A percentile compares a stretch with the other conserved stretches of the same genome.
These are phyloP conservation scores for Strobilomyces confusus DNA, from an alignment of 768 basidiomycete genomes.

Conservation along the genomic window DNA sequence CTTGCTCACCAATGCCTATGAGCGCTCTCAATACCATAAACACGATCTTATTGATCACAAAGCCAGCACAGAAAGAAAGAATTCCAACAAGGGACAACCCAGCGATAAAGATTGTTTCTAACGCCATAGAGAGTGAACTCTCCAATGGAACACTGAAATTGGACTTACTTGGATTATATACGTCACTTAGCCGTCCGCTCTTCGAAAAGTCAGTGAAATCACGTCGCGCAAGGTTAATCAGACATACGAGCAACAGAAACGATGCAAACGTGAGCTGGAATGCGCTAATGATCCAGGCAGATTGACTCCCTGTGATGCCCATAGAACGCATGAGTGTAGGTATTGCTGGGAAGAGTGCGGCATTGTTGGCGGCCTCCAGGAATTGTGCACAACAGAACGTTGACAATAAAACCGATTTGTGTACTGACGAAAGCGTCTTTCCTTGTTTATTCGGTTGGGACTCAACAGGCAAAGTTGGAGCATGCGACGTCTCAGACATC, in stretches of 20 bases:
- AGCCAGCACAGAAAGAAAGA: slow-evolving; percentile 44
- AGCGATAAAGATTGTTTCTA: slow-evolving; percentile 40
- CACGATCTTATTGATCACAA: slow-evolving; percentile 41
- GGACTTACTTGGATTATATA: slow-evolving; percentile 30
- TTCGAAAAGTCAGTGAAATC: slow-evolving; percentile 10
- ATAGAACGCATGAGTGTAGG: slow-evolving; percentile 28
- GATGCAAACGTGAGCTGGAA: slow-evolving; percentile 47
- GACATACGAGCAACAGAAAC: slow-evolving; percentile 28
- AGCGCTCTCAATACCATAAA: slow-evolving; percentile 51
- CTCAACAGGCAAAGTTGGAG: not conserved
- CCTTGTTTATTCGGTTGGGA: slow-evolving; percentile 1
- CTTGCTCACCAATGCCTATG: slow-evolving; percentile 41
- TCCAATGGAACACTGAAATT: slow-evolving; percentile 16
- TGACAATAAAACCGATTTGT: slow-evolving; percentile 30
- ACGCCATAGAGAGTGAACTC: slow-evolving; percentile 29
- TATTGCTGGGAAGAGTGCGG: slow-evolving; percentile 38
- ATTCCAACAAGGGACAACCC: slow-evolving; percentile 42
- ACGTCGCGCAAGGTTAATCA: not conserved
- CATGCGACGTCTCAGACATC: slow-evolving; percentile 11
- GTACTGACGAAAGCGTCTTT: slow-evolving; percentile 18
- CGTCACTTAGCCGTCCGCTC: slow-evolving; percentile 26
- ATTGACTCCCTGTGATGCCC: slow-evolving; percentile 9
- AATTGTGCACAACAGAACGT: slow-evolving; percentile 41
- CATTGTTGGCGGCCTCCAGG: slow-evolving; percentile 42
- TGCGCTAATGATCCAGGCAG: slow-evolving; percentile 39